Evolutionary conservation across 768 basidiomycete species (phyloP), one percentile per base, ranked within the genome.

Genomic region (Rhodotorula toruloides): DNA sequence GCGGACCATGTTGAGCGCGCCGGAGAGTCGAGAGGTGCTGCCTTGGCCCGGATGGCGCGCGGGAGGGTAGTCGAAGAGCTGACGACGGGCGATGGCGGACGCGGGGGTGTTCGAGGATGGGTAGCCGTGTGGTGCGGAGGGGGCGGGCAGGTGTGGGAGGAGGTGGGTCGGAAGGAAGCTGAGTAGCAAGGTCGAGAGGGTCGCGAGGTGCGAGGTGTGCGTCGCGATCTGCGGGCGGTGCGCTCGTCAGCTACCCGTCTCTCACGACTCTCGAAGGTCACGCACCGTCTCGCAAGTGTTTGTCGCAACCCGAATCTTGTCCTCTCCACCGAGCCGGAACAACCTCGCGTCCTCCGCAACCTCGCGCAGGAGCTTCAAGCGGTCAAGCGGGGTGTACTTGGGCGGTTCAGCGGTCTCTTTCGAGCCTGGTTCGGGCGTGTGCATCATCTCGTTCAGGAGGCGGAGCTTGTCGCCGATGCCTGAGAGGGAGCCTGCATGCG

Each of bases 321-420:
- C 74, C 61, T 75, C 74, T 14, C 72, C 73, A 29, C 74, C 74
- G 13, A 75, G 63, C 29, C 69, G 70, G 61, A 72, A 75, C 46
- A 61, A 50, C 27, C 67, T 57, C 27, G 92, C 92, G 78, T 97
- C 94, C 61, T 98, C 93, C 12, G 92, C 91, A 75, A 98, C 91
- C 76, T 96, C 90, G 53, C 86, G 83, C 72, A 99, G 85, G 39
- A 93, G 84, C 81, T 85, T 85, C 60, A 97, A 86, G 49, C 91
- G 85, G 72, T 90, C 85, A 54, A 75, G 74, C 25, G 78, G 78
- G 27, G 73, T 73, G 64, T 70, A 70, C 36, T 54, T 62, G 21
- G 68, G 67, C 47, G 70, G 29, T 4, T 36, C 39, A 63, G 83
- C 80, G 75, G 90, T 86, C 75, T 29, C 40, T 2, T 17, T 6